A percentile compares a stretch with the other conserved stretches of the same genome.
Conservation (phyloP, 1,284 basidiomycete genomes). For the Trichosporon sp. region DNA sequence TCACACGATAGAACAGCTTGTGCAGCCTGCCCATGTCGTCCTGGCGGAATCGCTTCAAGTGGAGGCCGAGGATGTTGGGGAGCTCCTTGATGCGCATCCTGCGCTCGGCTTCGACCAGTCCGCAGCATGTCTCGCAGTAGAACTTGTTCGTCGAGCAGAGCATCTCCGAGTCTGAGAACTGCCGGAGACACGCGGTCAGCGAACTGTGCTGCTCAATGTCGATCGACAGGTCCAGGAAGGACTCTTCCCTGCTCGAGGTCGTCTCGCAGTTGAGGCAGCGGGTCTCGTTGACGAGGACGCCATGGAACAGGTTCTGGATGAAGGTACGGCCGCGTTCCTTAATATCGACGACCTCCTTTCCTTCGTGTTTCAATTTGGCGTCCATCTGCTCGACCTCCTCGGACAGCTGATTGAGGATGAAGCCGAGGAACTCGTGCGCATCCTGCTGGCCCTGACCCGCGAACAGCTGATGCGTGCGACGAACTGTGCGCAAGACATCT, state of each 20-base stretch:
- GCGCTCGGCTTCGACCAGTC: conserved; percentile 95
- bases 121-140: conserved; percentile 94
- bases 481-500: conserved; percentile 84
- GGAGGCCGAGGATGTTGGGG: conserved; percentile 88
- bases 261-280: conserved; percentile 96
- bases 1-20: conserved; percentile 92
- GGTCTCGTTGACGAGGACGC: conserved; percentile 90
- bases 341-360: conserved; percentile 24
- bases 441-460: conserved; percentile 86
- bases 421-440: conserved; percentile 95
- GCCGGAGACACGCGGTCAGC: conserved; percentile 87
- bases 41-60: conserved; percentile 97
- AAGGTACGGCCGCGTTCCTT: conserved; percentile 60
- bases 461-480: conserved; percentile 80
- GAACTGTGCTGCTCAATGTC: conserved; percentile 97
- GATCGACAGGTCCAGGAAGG: conserved; percentile 93
- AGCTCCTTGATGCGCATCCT: conserved; percentile 97
- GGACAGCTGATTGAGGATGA: conserved; percentile 83
- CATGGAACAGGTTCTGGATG: conserved; percentile 89
- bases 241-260: conserved; percentile 94
- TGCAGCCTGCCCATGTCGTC: conserved; percentile 82
- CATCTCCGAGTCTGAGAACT: conserved; percentile 98
- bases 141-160: conserved; percentile 97
- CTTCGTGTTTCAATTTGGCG: conserved; percentile 29
- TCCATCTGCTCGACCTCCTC: conserved; percentile 81